Conservation (phyloP, 2,329 filamentous ascomycete species). For the Microdochium paspali region DNA sequence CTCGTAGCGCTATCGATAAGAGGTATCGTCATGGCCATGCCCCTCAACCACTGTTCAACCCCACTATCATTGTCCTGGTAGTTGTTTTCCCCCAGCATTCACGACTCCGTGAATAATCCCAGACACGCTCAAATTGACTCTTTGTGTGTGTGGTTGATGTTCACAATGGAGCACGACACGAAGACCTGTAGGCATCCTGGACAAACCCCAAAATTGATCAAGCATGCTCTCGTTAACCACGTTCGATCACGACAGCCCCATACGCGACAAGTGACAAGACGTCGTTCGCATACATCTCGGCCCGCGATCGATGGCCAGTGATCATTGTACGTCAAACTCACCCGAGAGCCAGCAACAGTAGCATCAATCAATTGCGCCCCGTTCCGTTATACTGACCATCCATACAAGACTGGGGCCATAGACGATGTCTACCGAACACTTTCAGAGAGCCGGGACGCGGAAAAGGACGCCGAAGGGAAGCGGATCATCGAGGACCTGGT, state of each 20-base stretch:
- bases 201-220: slow-evolving; percentile 2
- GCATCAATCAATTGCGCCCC: too few relatives aligned
- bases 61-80: not conserved
- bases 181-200: slow-evolving; percentile 52
- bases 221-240: not conserved
- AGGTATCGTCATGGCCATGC: not conserved
- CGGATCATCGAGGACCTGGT: slow-evolving; percentile 70
- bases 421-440: slow-evolving; percentile 85
- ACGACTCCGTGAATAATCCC: too few relatives aligned
- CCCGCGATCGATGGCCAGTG: slow-evolving; percentile 81
- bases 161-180: slow-evolving; percentile 58
- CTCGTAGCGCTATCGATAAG: not conserved
- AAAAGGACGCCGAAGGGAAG: slow-evolving; percentile 73
- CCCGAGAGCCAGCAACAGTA: too few relatives aligned
- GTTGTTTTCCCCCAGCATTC: too few relatives aligned
- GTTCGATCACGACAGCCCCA: slow-evolving; percentile 41
- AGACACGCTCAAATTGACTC: not conserved
- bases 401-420: slow-evolving; percentile 78
- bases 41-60: not conserved
- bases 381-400: not conserved
- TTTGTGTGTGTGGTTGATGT: not conserved
- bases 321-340: slow-evolving; percentile 75
- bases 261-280: slow-evolving; percentile 72
- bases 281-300: slow-evolving; percentile 82
- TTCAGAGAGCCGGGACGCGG: slow-evolving; percentile 45